Base-by-base conservation (phyloP, 148 eudicot genomes). In the Pouteria glomerata region DNA sequence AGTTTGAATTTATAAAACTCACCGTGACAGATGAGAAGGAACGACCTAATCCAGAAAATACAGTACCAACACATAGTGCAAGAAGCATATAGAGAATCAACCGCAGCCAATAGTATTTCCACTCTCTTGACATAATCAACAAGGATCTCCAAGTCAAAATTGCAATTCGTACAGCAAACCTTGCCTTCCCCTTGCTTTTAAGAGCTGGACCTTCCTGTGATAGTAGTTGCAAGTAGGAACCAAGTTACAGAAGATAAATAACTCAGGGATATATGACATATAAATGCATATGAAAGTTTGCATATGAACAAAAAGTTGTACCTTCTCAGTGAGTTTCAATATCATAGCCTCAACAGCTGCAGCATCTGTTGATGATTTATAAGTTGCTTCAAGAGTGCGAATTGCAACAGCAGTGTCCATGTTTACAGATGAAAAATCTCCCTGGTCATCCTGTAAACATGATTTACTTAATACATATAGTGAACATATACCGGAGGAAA, bases 371-470 rank as follows among this genome's bases (percentile, higher is more conserved):
- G 98, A 94, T 63, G 97, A 87, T 80, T 87, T 94, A 73, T 85
- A 94, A 59, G 97, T 91, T 76, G 96, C 89, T 91, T 94, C 98
- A 50, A 94, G 97, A 66, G 97, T 94, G 72, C 97, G 97, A 73
- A 94, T 94, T 44, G 98, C 98, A n/a, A 94, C 96, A 72, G 98
- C 98, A 68, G 98, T 94, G 81, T 94, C 98, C 98, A 94, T 94
- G 83, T 88, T 94, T 63, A 94, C 98, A 61, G 97, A 71, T 74
- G 97, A 91, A 78, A 94, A 79, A 75, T 94, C 98, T 59, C 98
- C 98, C 73, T 89, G 82, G 69, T 94, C 97, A 85, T 94, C 98
- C 98, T 94, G 96, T 77, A 1, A 66, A 29, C 66, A 69, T 57
- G 13, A n/a, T n/a, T n/a, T n/a, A n/a, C n/a, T n/a, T n/a, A n/a